These are phyloP conservation scores for Urtica urens DNA, from an alignment of 306 rosid species.

Conservation along the genomic window DNA sequence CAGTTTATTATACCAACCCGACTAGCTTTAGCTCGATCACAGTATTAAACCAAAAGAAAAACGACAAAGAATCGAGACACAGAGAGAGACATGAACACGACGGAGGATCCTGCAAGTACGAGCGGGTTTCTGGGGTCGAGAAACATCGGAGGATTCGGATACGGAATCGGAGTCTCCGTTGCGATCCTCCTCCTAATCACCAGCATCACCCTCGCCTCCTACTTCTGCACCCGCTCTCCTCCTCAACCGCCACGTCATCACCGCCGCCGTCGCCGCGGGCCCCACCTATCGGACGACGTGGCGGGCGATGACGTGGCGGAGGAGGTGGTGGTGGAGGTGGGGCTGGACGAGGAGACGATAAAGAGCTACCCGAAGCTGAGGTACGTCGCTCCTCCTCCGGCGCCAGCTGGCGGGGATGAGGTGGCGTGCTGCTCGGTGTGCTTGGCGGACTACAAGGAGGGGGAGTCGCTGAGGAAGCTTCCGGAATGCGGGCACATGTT, in stretches of 20 bases:
- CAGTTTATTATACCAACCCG: no score
- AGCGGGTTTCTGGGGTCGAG: constrained; percentile 47
- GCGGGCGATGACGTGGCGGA: constrained; percentile 16
- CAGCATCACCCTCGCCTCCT: constrained; percentile 73
- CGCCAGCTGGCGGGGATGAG: no score
- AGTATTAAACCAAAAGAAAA: neutral
- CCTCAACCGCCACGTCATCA: constrained; percentile 17
- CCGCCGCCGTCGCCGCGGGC: neutral
- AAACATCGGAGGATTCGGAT: constrained; percentile 61
- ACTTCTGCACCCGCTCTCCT: constrained; percentile 50
- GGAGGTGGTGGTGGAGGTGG: constrained; percentile 43
- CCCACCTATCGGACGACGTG: constrained; percentile 13
- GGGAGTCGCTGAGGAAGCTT: constrained; percentile 43
- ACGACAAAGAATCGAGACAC: neutral
- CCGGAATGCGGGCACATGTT: constrained; percentile 83
- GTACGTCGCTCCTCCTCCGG: no score
- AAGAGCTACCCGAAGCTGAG: constrained; percentile 54
- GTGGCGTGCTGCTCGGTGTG: constrained; percentile 73
- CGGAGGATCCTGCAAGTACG: constrained; percentile 19
- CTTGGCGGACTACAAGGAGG: constrained; percentile 55
- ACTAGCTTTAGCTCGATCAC: constrained; percentile 7
- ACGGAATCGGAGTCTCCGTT: constrained; percentile 75
- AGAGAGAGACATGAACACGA: constrained; percentile 28
- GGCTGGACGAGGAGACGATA: constrained; percentile 60
- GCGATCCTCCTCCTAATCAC: constrained; percentile 77